Evolutionary conservation across 176 grass and related monocot genomes (phyloP), one percentile per base, ranked within the genome.

Genomic region (Chrysopogon serrulatus): DNA sequence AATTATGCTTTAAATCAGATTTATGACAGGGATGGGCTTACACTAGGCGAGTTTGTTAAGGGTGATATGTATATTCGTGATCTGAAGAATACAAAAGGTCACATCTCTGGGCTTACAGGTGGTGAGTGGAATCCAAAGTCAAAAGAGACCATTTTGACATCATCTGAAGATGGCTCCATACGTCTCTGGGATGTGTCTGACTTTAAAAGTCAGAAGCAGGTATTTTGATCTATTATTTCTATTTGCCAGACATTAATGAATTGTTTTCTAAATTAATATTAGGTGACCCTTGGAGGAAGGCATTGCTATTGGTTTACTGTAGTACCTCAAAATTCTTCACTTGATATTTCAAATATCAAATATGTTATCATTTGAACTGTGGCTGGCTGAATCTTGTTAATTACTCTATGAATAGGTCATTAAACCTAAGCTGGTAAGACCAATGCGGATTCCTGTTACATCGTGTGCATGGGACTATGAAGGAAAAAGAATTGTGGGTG

Each of bases 41-140:
- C 91, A 1, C 88, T 98, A 32, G 93, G 96, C 42, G 96, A 98
- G 82, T 98, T 98, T 81, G 77, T 95, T 79, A 98, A 94, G 73
- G 96, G 96, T 63, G 93, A 98, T 73, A 98, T 98, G 96, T 98
- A 98, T 86, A 98, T 98, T 51, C 92, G 96, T 68, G 96, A 98
- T 86, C 77, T 98, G 72, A 98, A 95, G 89, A 98, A 98, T 79
- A 98, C 96, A 65, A 98, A 98, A 77, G 96, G 96, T 28, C 96
- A 98, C 68, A 98, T 98, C 71, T 91, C 92, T 87, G 96, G 96
- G 63, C 80, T 98, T 60, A 98, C 96, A 42, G 80, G 93, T 78
- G 96, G 96, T 77, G 93, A 98, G 74, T 98, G 96, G 96, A 98
- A 98, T 66, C 96, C 96, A 33, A 98, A 95, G 87, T 95, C 96